Percentiles rank a stretch among this genome's conserved stretches.
Evolutionary conservation across 2,329 filamentous ascomycete species (phyloP).

Genomic region (Neonectria faginata): DNA sequence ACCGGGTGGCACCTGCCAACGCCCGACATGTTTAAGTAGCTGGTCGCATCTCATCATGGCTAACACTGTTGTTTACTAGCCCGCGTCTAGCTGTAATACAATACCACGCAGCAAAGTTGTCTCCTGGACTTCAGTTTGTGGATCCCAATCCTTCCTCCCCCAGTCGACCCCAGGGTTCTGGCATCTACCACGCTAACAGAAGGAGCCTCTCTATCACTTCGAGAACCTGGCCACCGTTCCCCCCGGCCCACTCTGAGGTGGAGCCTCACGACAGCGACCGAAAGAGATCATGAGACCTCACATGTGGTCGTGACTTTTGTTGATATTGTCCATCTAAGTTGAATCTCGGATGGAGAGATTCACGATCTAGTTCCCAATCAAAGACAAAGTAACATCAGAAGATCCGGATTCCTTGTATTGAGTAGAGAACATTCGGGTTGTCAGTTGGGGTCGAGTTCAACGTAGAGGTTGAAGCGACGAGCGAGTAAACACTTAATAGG

Average conservation of each 20-base stretch:
- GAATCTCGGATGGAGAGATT: no score
- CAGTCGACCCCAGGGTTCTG: background rate
- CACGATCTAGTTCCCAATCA: no score
- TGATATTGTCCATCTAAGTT: no score
- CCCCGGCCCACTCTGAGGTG: slow-evolving; percentile 27
- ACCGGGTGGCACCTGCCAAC: background rate
- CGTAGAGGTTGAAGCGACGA: no score
- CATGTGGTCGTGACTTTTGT: no score
- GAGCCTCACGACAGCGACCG: slow-evolving; percentile 31
- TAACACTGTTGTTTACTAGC: background rate
- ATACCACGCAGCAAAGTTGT: background rate
- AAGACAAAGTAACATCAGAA: no score
- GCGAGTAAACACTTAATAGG: background rate
- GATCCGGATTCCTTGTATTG: background rate
- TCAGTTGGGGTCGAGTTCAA: no score
- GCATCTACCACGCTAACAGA: slow-evolving; percentile 23
- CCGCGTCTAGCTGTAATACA: slow-evolving; percentile 10
- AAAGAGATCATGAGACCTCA: no score
- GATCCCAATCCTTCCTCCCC: background rate
- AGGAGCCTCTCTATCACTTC: slow-evolving; percentile 54
- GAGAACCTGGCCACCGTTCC: slow-evolving; percentile 41
- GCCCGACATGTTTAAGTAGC: background rate
- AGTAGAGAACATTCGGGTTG: no score
- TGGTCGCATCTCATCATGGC: background rate
- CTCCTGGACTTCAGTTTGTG: background rate